Base-by-base conservation (phyloP, 2,329 filamentous ascomycete genomes). In the Aspergillus fischeri region DNA sequence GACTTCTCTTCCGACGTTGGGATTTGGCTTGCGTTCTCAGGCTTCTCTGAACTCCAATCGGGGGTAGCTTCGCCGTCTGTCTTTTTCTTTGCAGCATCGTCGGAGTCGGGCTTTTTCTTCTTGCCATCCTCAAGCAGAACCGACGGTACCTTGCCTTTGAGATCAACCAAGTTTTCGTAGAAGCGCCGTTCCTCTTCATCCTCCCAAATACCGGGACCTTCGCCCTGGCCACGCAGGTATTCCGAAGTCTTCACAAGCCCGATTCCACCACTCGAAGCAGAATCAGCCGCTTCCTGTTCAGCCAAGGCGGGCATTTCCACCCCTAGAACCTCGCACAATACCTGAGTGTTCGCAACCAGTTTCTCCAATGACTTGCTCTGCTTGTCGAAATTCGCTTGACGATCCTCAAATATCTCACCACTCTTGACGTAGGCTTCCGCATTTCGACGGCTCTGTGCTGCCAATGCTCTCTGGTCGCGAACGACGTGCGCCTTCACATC, bases 371-470 rank as follows among this genome's bases (percentile, higher is more conserved):
- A 83, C 74, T 97, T 99, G 56, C 92, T 81, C 65, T 94, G 89
- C 73, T 92, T 97, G 72, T 99, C 95, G 65, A 95, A 96, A 70
- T 92, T 97, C 54, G 92, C 86, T 72, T 99, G 94, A 52, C 94
- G 89, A 69, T 99, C 94, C 72, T 99, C 94, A 63, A 99, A 97
- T 4, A 99, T 93, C 71, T 99, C 94, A 2, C 94, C 94, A 41
- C 94, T 97, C 70, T 97, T 97, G 67, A 99, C 93, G 67, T 99
- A 99, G 5, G 93, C 94, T 74, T 99, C 94, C 0, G 94, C 93
- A 75, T 99, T 99, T 65, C 93, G 92, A 61, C 92, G 90, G 54
- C 90, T 91, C 76, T 99, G 94, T 27, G 84, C 86, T 53, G 87
- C 84, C 44, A 99, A 87, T 44, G 89, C 88, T 73, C 96, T 94